phyloP scores from a whole-genome alignment of 495 filamentous ascomycete species.

The Cercophora newfieldiana region DNA sequence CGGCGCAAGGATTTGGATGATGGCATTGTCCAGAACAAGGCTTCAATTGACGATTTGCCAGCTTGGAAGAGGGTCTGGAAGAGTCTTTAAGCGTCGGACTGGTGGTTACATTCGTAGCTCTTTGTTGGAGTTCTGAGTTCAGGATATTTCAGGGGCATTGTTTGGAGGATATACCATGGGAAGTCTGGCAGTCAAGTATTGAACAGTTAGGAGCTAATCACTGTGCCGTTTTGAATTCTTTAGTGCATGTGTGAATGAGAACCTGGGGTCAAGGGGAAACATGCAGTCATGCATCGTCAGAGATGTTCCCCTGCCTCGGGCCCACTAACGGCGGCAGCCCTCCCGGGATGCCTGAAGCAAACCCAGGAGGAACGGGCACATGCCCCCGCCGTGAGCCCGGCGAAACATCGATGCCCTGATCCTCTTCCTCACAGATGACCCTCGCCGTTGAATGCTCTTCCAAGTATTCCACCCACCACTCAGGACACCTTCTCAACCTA shows the following conservation, averaged over 20 bases:
- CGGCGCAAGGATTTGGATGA: slow-evolving; percentile 51
- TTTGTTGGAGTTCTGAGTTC: neutral
- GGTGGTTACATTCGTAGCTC: neutral
- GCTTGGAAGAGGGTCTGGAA: slow-evolving; percentile 32
- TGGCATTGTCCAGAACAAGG: slow-evolving; percentile 22
- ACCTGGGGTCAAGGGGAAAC: no score
- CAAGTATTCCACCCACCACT: neutral
- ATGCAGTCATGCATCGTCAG: no score
- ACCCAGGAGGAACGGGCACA: no score
- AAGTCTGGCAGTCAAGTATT: no score
- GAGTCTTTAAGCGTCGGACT: slow-evolving; percentile 14
- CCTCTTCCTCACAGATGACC: neutral
- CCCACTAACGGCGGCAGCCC: no score
- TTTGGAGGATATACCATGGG: slow-evolving; percentile 10
- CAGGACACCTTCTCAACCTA: neutral
- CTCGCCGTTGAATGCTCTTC: neutral
- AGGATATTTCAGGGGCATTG: neutral
- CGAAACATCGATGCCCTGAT: neutral
- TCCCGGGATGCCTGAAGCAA: no score
- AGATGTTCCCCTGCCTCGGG: no score
- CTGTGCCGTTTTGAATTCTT: no score
- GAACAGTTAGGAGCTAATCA: no score
- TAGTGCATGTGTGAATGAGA: no score
- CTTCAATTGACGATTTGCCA: slow-evolving; percentile 11
- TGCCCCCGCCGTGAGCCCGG: no score